Evolutionary conservation across 1,139 yeast species (phyloP), one percentile per base, ranked within the genome.

Genomic region (Yamadazyma conglobata): DNA sequence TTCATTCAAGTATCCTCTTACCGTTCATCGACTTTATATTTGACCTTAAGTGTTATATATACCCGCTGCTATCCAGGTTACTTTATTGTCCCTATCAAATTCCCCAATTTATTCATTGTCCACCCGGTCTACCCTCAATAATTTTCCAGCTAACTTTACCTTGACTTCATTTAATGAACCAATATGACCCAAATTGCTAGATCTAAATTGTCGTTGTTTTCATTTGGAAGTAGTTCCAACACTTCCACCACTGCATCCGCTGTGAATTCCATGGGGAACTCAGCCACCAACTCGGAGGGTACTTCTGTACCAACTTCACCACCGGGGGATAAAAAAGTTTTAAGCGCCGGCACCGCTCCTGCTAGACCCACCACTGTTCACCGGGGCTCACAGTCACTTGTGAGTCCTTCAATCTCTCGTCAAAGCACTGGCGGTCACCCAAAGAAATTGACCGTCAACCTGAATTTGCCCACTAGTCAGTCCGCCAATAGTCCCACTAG

Each of bases 191-290:
- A 42, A 36, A 40, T 36, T 13, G 27, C 38, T 8, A 43, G 34
- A 40, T 43, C 46, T 40, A 41, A 45, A 36, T 41, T 49, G 25
- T 47, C 52, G 8, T 32, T 48, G 24, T 49, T 49, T 35, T 38
- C 51, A 9, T 49, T 49, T 38, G 52, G 50, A 4, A 39, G 48
- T 15, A 29, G 22, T 17, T 27, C 34, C 29, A 25, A 22, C 15
- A 4, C 27, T 12, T 4, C 25, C n/a, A n/a, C n/a, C n/a, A n/a
- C n/a, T n/a, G n/a, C n/a, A n/a, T 6, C 17, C 32, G n/a, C n/a
- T n/a, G n/a, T n/a, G n/a, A 14, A 12, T n/a, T 13, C 25, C 10
- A 18, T 11, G 8, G 25, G 11, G 11, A 13, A 15, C 12, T 23
- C 25, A 10, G 10, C 8, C 8, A 8, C 14, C 13, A 21, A 21